A percentile compares a stretch with the other conserved stretches of the same genome.
Evolutionary conservation across 75 land plant genomes (phyloP).

Genomic region (Ceratopteris richardii): DNA sequence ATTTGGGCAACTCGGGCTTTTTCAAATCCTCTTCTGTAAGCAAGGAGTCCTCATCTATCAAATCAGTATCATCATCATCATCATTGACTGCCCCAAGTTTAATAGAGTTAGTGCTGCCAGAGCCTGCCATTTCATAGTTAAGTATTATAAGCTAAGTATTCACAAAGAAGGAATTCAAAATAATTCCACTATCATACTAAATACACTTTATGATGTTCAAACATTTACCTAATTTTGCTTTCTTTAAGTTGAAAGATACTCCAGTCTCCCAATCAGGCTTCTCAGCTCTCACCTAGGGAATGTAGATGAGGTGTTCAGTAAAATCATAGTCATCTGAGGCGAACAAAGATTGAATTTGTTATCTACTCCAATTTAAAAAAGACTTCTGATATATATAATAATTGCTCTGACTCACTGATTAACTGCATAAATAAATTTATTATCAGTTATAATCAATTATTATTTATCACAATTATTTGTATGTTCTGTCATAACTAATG

Average conservation of each 20-base stretch:
- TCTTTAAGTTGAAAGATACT: conserved; percentile 69
- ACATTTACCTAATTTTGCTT: conserved; percentile 3
- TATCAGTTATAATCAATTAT: too few species aligned
- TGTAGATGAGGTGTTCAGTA: conserved; percentile 5
- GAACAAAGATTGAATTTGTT: too few species aligned
- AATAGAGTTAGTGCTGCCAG: not conserved
- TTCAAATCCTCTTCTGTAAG: conserved; percentile 92
- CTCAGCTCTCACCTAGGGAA: conserved; percentile 43
- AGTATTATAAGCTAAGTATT: not conserved
- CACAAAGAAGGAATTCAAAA: too few species aligned
- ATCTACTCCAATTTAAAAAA: too few species aligned
- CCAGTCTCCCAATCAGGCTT: conserved; percentile 91
- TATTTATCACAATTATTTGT: too few species aligned
- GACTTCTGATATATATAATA: too few species aligned
- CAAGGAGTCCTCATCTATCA: conserved; percentile 87
- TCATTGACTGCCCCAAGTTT: conserved; percentile 39
- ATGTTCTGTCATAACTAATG: too few species aligned
- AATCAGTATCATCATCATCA: conserved; percentile 65
- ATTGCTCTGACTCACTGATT: too few species aligned
- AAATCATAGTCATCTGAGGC: too few species aligned
- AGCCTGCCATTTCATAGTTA: not conserved
- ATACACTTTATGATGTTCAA: not conserved
- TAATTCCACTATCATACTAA: not conserved
- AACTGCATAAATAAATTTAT: too few species aligned
- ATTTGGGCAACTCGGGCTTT: conserved; percentile 58